Evolutionary conservation across 768 basidiomycete species (phyloP), one percentile per base, ranked within the genome.

Genomic region (Trametes maxima): DNA sequence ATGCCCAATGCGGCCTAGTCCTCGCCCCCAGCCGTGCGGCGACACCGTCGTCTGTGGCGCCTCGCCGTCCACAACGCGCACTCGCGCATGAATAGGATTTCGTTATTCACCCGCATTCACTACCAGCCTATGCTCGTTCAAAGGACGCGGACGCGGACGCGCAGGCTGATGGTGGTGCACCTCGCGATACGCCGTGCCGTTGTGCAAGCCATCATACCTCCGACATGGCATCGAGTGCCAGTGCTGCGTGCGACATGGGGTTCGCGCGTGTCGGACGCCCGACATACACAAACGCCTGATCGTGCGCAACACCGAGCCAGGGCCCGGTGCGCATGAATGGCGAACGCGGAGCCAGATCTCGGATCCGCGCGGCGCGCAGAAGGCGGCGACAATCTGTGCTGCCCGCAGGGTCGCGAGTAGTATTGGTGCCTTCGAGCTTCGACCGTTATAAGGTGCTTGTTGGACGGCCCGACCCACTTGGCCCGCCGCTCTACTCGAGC

Each of bases 401-500:
- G 45, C 33, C 14, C 16, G 45, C 25, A 54, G 24, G 43, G 22
- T 35, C 19, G 45, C 52, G 3, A 49, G 12, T 12, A 6, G 28
- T 33, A 33, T 33, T 33, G 12, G 53, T 54, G 25, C 43, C n/a
- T 43, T 48, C 5, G 21, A 42, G 16, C 53, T 44, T 50, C 53
- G 14, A n/a, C 42, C 19, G 46, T 54, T 63, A 63, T 49, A 63
- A 63, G 62, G n/a, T 35, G 21, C 11, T 16, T 22, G 36, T 25
- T 25, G 45, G 14, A 25, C 51, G 52, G 47, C 42, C 43, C 47
- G 45, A 47, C 17, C 40, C 21, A 39, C 40, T 40, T 54, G 60
- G 52, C 53, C 56, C 55, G 39, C 57, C 60, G 43, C 61, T 54
- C 54, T 45, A 54, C 51, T 62, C 54, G 59, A 61, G 55, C 52